Base-by-base conservation (phyloP, 495 filamentous ascomycete species). In the Rhizodiscina lignyota region DNA sequence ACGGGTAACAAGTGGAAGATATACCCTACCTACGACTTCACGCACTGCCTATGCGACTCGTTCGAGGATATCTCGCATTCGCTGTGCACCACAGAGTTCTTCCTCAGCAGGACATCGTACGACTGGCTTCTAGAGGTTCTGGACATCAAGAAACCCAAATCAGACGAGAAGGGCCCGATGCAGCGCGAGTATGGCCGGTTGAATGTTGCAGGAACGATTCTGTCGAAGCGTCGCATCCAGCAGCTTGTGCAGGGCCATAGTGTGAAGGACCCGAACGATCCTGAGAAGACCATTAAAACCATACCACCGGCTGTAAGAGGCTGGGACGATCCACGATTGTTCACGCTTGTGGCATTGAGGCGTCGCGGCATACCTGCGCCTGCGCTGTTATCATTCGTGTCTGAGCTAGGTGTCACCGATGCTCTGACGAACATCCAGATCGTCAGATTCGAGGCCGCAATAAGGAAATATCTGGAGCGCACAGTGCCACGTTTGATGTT, bases 11-110 rank as follows among this genome's bases (percentile, higher is more conserved):
- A 75, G 50, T 93, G 82, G 80, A 70, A 66, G 45, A 82, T 92
- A 30, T 92, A 87, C 44, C 86, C 85, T 0, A 84, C 85, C 0
- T 93, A 94, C 50, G 86, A 92, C 50, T 87, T 92, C 44, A 80
- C 84, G 5, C 82, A 92, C 56, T 80, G 79, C 41, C 62, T 93
- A n/a, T 84, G 77, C 44, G 85, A 89, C 66, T 77, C 74, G 46
- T 81, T 89, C 35, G 86, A 94, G 59, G 67, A 65, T 19, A 87
- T 94, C 50, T 79, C 85, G 1, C 84, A 92, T 61, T 84, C 77
- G 11, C 64, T 93, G 29, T 94, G 85, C 59, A 93, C 85, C 0
- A 81, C 76, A 3, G 85, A 93, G 51, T 92, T 92, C 50, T 64
- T 77, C 41, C 66, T 72, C 35, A 73, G 74, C 15, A 56, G 85